Conservation (phyloP, 495 filamentous ascomycete species). For the Talaromyces nanjingensis region DNA sequence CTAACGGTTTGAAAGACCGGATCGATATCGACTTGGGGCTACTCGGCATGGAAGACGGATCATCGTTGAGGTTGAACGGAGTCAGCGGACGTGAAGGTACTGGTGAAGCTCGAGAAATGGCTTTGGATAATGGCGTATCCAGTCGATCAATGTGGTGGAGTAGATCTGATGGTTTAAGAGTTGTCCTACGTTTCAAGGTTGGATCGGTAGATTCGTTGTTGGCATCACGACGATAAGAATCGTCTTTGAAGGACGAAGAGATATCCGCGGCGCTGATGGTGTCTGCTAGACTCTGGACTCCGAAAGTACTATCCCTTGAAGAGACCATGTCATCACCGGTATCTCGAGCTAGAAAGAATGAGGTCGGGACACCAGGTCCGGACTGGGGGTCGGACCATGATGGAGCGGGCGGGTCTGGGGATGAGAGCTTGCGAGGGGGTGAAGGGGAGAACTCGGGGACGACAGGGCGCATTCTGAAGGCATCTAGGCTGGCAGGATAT, state of each 20-base stretch:
- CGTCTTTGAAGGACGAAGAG: background rate
- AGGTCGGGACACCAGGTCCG: constrained; percentile 26
- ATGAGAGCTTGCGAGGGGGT: constrained; percentile 27
- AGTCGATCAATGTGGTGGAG: constrained; percentile 11
- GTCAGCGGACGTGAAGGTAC: constrained; percentile 35
- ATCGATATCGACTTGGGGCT: constrained; percentile 46
- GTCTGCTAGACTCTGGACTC: constrained; percentile 58
- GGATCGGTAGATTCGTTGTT: constrained; percentile 24
- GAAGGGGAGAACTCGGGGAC: constrained; percentile 26
- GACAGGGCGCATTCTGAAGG: constrained; percentile 31
- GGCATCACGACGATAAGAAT: constrained; percentile 15
- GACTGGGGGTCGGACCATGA: constrained; percentile 34
- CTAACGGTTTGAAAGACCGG: constrained; percentile 40
- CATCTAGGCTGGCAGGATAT: constrained; percentile 4
- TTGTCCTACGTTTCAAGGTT: constrained; percentile 25
- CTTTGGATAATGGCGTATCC: constrained; percentile 18
- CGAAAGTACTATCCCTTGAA: constrained; percentile 44
- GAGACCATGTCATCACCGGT: constrained; percentile 22
- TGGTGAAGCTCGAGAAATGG: constrained; percentile 16
- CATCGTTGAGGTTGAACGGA: constrained; percentile 39
- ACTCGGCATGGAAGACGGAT: constrained; percentile 41
- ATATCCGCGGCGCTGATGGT: constrained; percentile 31
- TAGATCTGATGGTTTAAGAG: constrained; percentile 24
- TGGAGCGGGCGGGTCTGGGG: constrained; percentile 20
- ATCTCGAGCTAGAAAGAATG: constrained; percentile 42